Percentiles rank a stretch among this genome's conserved stretches.
Evolutionary conservation across 2,329 filamentous ascomycete species (phyloP).

Genomic region (Ophiocordyceps robertsii): DNA sequence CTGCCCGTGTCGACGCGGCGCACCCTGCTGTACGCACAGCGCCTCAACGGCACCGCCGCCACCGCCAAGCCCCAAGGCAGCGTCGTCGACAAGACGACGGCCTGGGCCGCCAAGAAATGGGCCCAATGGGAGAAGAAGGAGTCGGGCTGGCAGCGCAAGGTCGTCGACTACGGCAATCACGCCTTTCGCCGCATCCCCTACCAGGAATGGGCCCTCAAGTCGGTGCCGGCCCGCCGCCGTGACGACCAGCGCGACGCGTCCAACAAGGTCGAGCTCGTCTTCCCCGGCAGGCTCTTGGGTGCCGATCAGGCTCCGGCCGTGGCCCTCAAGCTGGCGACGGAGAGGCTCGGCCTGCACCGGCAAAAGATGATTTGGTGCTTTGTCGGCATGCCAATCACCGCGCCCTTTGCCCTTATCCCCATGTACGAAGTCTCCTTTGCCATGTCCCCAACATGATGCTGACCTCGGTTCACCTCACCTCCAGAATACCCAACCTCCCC

Average conservation of each 20-base stretch:
- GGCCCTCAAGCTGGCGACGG: conserved; percentile 60
- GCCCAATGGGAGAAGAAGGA: conserved; percentile 76
- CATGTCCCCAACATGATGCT: not conserved
- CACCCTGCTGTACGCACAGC: conserved; percentile 85
- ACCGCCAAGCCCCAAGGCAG: conserved; percentile 32
- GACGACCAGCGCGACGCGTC: conserved; percentile 49
- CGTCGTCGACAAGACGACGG: conserved; percentile 54
- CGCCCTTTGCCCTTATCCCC: conserved; percentile 72
- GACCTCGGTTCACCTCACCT: not conserved
- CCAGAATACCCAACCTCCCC: conserved; percentile 77
- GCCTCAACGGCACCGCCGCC: conserved; percentile 37
- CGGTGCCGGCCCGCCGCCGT: conserved; percentile 59
- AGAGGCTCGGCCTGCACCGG: conserved; percentile 67
- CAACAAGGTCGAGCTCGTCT: conserved; percentile 60
- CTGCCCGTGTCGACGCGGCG: conserved; percentile 85
- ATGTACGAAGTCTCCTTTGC: conserved; percentile 44
- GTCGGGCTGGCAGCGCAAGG: conserved; percentile 73
- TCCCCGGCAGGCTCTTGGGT: conserved; percentile 58
- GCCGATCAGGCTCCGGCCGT: conserved; percentile 48
- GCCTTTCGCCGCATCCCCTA: conserved; percentile 80
- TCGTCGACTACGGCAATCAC: conserved; percentile 77
- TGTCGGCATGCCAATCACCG: conserved; percentile 67
- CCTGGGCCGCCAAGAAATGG: conserved; percentile 67
- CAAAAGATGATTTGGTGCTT: conserved; percentile 70
- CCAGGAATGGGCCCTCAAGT: conserved; percentile 97